Evolutionary conservation across 768 basidiomycete species (phyloP).

Genomic region (Boletus sp.): DNA sequence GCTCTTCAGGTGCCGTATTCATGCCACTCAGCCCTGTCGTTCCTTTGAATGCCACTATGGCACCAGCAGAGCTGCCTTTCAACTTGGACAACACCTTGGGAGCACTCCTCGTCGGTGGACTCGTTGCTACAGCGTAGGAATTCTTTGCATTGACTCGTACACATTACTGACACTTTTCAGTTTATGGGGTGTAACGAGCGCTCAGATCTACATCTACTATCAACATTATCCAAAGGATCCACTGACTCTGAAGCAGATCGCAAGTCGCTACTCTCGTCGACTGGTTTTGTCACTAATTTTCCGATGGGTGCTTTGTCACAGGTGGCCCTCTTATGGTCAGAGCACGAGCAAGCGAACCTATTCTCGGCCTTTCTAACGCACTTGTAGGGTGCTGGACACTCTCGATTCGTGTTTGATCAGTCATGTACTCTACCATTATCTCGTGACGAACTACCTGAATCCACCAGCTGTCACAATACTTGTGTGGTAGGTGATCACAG

Average conservation of each 20-base stretch:
- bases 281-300: constrained; percentile 30
- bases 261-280: constrained; percentile 18
- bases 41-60: background rate
- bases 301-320: constrained; percentile 32
- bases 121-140: constrained; percentile 52
- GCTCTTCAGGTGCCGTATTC: background rate
- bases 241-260: constrained; percentile 35
- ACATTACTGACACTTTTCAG: constrained; percentile 27
- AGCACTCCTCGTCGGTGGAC: constrained; percentile 54
- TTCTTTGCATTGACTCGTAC: background rate
- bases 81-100: constrained; percentile 47
- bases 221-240: constrained; percentile 34
- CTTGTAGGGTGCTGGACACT: constrained; percentile 42
- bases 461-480: constrained; percentile 39
- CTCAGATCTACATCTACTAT: constrained; percentile 53
- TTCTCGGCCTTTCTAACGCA: background rate
- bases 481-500: constrained; percentile 38
- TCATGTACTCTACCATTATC: constrained; percentile 56
- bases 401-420: constrained; percentile 49
- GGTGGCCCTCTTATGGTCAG: constrained; percentile 18
- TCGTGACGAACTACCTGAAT: constrained; percentile 51
- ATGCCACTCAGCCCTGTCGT: background rate
- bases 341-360: background rate
- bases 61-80: constrained; percentile 17
- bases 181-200: constrained; percentile 54